Base-by-base conservation (phyloP, 2,329 filamentous ascomycete species). In the Trichoderma atroviride region DNA sequence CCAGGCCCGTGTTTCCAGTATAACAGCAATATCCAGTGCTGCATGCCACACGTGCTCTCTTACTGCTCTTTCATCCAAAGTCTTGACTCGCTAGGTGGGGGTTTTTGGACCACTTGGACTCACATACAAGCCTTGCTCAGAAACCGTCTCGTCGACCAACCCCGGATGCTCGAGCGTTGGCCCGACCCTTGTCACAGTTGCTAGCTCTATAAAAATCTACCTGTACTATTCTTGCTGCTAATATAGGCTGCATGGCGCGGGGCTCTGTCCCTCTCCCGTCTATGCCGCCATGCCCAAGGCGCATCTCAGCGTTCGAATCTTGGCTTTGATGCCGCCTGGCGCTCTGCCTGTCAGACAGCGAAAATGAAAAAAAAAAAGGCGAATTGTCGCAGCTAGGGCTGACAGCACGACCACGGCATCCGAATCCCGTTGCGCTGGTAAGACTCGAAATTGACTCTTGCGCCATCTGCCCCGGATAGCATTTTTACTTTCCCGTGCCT, bases 31-130 rank as follows among this genome's bases (percentile, higher is more conserved):
- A 50, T 50, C 4, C n/a, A 24, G n/a, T 22, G 47, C n/a, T 50
- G 5, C 43, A 50, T 50, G 43, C 43, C n/a, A 13, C 47, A 22
- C 47, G n/a, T 50, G 22, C 47, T 50, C n/a, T 47, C 27, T 40
- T 57, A 27, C 29, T 37, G 9, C 1, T 22, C 7, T 35, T 24
- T n/a, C 37, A 47, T 40, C 53, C 6, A 58, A 13, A 24, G 22
- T 35, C 63, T 66, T 58, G 63, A 66, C 63, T 66, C 53, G 63
- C 40, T 66, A 2, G 57, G 63, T 66, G 63, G 52, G 55, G 55
- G 52, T 27, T 66, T 65, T 43, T 43, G 40, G 19, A 24, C 19
- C 43, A 27, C 62, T 33, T 3, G 33, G 10, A 33, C 10, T 10
- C 33, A 33, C 9, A 11, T 9, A 33, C 33, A 33, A 7, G 33